phyloP scores from a whole-genome alignment of 352 stramenopile genomes.

The Thalassiosira ordinaria region DNA sequence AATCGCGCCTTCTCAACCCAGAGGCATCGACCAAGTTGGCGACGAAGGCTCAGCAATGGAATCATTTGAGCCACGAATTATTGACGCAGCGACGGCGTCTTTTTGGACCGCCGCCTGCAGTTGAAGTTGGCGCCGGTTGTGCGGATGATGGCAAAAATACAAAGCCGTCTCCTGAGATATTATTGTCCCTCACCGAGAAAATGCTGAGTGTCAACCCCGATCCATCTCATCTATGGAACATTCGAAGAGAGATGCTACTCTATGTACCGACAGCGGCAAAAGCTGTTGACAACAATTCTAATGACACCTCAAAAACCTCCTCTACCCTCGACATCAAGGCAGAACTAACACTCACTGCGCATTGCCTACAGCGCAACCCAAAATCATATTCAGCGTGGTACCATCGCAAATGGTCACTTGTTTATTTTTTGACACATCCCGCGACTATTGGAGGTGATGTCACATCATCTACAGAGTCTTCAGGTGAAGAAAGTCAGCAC shows the following conservation, averaged over 20 bases:
- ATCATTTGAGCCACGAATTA: constrained; percentile 67
- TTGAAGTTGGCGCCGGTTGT: not conserved
- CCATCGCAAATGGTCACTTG: constrained; percentile 87
- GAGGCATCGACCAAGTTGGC: constrained; percentile 62
- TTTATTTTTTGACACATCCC: constrained; percentile 35
- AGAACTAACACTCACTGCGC: constrained; percentile 91
- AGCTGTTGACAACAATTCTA: constrained; percentile 39
- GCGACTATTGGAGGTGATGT: not conserved
- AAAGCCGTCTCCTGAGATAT: constrained; percentile 38
- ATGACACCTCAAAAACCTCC: constrained; percentile 4
- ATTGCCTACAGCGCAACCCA: constrained; percentile 93
- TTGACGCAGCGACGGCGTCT: constrained; percentile 41
- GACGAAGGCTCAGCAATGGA: constrained; percentile 81
- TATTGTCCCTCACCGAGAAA: constrained; percentile 90
- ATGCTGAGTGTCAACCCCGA: constrained; percentile 95
- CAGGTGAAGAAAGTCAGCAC: constrained; percentile 12
- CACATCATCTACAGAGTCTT: constrained; percentile 9
- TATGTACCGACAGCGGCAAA: constrained; percentile 44
- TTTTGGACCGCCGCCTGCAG: constrained; percentile 12
- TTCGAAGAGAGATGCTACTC: constrained; percentile 91
- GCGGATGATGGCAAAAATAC: not conserved
- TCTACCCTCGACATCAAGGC: constrained; percentile 81
- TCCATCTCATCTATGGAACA: constrained; percentile 97
- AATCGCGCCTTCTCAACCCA: constrained; percentile 63
- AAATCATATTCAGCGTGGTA: constrained; percentile 95